These are phyloP conservation scores for Achaetomiella virescens DNA, from an alignment of 495 filamentous ascomycete genomes.

Conservation along the genomic window DNA sequence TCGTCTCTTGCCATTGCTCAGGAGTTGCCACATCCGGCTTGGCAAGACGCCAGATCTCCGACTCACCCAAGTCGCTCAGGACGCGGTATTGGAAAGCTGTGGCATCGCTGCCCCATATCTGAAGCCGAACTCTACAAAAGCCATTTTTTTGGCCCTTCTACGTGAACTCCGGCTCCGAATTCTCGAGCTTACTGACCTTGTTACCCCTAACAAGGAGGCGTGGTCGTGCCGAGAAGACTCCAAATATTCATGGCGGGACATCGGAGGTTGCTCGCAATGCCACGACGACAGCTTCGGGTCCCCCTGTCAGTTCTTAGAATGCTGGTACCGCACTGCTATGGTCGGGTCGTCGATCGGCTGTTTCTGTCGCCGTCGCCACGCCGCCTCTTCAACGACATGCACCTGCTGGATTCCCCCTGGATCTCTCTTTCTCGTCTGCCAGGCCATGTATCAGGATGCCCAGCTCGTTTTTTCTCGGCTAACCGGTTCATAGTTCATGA, in stretches of 20 bases:
- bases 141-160: background rate
- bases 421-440: conserved; percentile 5
- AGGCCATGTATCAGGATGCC: background rate
- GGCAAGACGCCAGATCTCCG: background rate
- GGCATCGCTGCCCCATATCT: background rate
- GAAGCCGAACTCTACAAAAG: background rate
- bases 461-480: conserved; percentile 8
- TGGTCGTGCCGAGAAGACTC: background rate
- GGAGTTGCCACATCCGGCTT: conserved; percentile 4
- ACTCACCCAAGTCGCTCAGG: background rate
- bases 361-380: conserved; percentile 7
- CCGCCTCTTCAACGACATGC: conserved; percentile 4
- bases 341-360: background rate
- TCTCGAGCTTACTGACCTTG: conserved; percentile 6
- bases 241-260: background rate
- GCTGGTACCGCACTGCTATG: background rate
- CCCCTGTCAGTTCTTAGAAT: background rate
- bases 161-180: conserved; percentile 9
- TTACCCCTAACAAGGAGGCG: conserved; percentile 13
- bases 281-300: background rate
- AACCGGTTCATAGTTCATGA: conserved; percentile 13
- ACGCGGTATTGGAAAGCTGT: background rate
- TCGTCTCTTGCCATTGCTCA: background rate
- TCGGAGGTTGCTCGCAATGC: background rate
- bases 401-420: conserved; percentile 7